A percentile compares a stretch with the other conserved stretches of the same genome.
These are phyloP conservation scores for Neophaeococcomyces aloes DNA, from an alignment of 2,329 filamentous ascomycete genomes.

Conservation along the genomic window DNA sequence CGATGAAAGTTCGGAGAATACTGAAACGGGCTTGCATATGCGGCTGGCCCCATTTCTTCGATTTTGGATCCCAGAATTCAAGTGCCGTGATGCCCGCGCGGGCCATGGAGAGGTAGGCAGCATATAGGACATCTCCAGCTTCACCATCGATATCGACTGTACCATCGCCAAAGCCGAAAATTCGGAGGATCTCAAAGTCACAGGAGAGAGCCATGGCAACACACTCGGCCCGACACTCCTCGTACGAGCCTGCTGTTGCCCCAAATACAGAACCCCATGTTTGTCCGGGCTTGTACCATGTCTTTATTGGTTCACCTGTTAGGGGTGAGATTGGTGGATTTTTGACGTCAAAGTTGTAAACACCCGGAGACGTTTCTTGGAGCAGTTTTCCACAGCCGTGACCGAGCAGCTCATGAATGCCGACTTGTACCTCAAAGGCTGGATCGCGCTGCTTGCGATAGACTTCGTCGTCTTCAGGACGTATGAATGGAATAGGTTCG, in stretches of 20 bases:
- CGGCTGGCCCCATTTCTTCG: constrained; percentile 81
- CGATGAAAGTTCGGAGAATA: constrained; percentile 65
- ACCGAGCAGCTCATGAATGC: constrained; percentile 78
- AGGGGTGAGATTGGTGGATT: constrained; percentile 75
- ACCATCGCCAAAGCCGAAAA: constrained; percentile 84
- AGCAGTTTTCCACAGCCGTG: constrained; percentile 91
- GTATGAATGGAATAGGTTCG: constrained; percentile 85
- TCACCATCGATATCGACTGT: constrained; percentile 58
- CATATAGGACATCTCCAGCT: constrained; percentile 79
- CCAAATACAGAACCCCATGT: constrained; percentile 93
- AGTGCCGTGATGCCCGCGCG: constrained; percentile 78
- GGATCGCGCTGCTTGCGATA: constrained; percentile 75
- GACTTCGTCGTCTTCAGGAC: constrained; percentile 62
- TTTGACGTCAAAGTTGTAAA: constrained; percentile 77
- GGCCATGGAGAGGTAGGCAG: constrained; percentile 86
- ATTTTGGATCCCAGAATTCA: constrained; percentile 91
- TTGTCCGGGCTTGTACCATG: constrained; percentile 89
- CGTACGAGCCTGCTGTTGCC: constrained; percentile 74
- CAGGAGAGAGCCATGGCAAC: constrained; percentile 86
- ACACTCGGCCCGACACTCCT: constrained; percentile 89
- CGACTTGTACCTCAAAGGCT: constrained; percentile 91
- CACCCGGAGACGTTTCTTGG: constrained; percentile 71
- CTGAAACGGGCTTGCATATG: constrained; percentile 88
- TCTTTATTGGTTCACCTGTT: constrained; percentile 63
- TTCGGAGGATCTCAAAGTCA: constrained; percentile 77